Conservation (phyloP, 805 yeast species). For the Metschnikowia kofuensis region DNA sequence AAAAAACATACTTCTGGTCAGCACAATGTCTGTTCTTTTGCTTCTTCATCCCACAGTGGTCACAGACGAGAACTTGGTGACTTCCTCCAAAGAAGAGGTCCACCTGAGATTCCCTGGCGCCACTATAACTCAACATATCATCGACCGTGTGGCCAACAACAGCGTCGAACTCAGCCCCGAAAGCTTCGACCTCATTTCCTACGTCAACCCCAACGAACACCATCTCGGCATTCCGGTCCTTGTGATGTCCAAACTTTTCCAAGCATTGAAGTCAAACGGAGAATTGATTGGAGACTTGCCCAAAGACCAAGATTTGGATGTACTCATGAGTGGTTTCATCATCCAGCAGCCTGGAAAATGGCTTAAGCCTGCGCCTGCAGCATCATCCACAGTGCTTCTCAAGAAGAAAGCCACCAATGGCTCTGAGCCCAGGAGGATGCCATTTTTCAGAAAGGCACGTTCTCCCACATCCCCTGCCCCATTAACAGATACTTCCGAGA, state of each 20-base stretch:
- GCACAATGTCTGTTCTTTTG: slow-evolving; percentile 34
- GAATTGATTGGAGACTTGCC: slow-evolving; percentile 53
- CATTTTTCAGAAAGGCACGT: slow-evolving; percentile 17
- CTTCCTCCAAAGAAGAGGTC: slow-evolving; percentile 33
- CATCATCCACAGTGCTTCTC: slow-evolving; percentile 29
- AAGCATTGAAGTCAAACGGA: slow-evolving; percentile 44
- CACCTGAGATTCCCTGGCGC: slow-evolving; percentile 25
- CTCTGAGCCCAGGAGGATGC: slow-evolving; percentile 16
- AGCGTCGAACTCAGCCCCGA: slow-evolving; percentile 36
- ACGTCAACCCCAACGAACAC: slow-evolving; percentile 52
- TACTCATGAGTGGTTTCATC: slow-evolving; percentile 64
- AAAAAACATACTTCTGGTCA: too few relatives aligned
- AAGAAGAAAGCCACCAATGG: slow-evolving; percentile 21
- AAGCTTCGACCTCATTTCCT: slow-evolving; percentile 45
- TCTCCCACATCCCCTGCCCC: slow-evolving; percentile 19
- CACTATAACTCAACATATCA: slow-evolving; percentile 47
- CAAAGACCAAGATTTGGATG: slow-evolving; percentile 52
- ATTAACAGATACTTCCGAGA: slow-evolving; percentile 46
- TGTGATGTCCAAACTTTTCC: slow-evolving; percentile 39
- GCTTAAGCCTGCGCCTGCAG: slow-evolving; percentile 49
- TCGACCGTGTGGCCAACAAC: slow-evolving; percentile 55
- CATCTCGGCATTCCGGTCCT: slow-evolving; percentile 46
- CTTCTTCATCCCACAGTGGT: slow-evolving; percentile 68
- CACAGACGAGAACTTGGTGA: slow-evolving; percentile 49
- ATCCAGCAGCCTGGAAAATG: slow-evolving; percentile 43